A percentile compares a stretch with the other conserved stretches of the same genome.
Conservation (phyloP, 257 asterid species). For the Lycium barbarum region DNA sequence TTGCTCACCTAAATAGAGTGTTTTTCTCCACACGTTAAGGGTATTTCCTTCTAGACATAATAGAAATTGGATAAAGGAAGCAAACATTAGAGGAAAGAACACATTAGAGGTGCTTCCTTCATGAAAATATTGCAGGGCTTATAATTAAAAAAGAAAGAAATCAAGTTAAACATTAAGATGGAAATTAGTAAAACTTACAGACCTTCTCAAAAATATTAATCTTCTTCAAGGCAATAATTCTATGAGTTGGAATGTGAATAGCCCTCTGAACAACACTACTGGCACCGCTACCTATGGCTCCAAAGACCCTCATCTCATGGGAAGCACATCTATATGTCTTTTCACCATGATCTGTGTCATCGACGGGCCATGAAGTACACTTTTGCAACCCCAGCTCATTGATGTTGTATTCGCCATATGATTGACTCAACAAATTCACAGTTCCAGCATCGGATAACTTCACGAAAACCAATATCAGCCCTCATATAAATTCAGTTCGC, state of each 20-base stretch:
- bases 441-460: constrained; percentile 89
- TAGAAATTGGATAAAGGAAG: not conserved
- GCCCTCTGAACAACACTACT: constrained; percentile 99
- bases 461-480: not conserved
- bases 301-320: constrained; percentile 92
- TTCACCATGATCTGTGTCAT: constrained; percentile 65
- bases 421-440: constrained; percentile 90
- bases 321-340: constrained; percentile 92
- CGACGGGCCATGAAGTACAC: constrained; percentile 65
- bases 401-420: constrained; percentile 87
- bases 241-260: constrained; percentile 91
- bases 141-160: not conserved
- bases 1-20: not conserved
- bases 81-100: not conserved
- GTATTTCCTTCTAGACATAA: not conserved
- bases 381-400: constrained; percentile 96
- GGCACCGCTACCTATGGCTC: constrained; percentile 95
- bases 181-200: not conserved
- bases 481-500: not conserved
- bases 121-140: not conserved
- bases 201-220: constrained; percentile 98
- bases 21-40: not conserved
- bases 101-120: not conserved
- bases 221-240: constrained; percentile 95
- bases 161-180: not conserved